A percentile compares a stretch with the other conserved stretches of the same genome.
Evolutionary conservation across 108 stramenopile species (phyloP).

Genomic region (Craspedostauros australis): DNA sequence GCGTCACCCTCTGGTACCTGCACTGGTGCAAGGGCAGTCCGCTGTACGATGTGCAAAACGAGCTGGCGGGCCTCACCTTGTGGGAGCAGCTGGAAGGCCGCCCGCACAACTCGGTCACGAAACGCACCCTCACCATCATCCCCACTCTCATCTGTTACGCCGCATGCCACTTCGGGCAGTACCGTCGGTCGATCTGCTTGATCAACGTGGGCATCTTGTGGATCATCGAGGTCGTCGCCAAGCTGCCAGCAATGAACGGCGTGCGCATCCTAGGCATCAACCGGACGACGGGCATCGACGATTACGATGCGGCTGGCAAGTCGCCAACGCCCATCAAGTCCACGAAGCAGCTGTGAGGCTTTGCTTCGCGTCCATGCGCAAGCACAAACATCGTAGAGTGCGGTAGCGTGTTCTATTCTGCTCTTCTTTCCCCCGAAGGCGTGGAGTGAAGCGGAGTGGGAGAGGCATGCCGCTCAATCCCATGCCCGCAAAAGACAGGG

Average conservation of each 20-base stretch:
- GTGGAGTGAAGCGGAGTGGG: too few relatives aligned
- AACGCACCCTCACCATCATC: conserved; percentile 45
- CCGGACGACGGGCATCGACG: conserved; percentile 92
- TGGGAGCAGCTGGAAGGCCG: conserved; percentile 81
- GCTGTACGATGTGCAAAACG: conserved; percentile 71
- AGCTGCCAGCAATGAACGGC: conserved; percentile 91
- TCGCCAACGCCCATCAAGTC: too few relatives aligned
- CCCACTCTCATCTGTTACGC: conserved; percentile 76
- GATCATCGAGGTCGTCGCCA: conserved; percentile 77
- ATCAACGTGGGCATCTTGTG: conserved; percentile 86
- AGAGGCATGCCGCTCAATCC: too few relatives aligned
- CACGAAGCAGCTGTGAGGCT: too few relatives aligned
- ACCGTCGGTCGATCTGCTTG: conserved; percentile 33
- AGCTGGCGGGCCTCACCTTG: conserved; percentile 78
- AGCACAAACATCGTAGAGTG: too few relatives aligned
- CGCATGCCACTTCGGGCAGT: conserved; percentile 74
- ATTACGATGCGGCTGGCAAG: too few relatives aligned
- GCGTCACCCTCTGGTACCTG: conserved; percentile 58
- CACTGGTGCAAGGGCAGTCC: conserved; percentile 89
- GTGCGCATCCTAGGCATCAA: conserved; percentile 96
- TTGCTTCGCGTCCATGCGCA: too few relatives aligned
- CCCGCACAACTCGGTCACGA: conserved; percentile 11
- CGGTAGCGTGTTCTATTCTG: too few relatives aligned
- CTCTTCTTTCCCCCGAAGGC: too few relatives aligned
- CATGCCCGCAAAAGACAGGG: too few relatives aligned